phyloP scores from a whole-genome alignment of 139 green algal species.

The Klebsormidium nitens region DNA sequence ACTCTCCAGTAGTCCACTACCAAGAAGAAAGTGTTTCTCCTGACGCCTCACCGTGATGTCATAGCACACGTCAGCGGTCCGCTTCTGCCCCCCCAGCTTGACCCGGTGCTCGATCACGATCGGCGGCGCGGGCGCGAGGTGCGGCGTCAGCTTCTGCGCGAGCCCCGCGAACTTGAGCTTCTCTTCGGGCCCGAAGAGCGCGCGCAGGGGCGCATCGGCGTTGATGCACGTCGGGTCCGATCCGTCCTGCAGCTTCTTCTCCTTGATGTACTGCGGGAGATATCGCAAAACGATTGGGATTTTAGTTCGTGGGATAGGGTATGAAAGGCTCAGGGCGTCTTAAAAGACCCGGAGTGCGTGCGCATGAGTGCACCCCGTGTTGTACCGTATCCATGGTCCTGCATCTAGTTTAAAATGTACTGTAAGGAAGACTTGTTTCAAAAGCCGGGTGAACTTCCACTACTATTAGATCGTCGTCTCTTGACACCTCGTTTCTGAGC shows the following conservation, averaged over 20 bases:
- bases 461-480: too few species aligned
- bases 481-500: too few species aligned
- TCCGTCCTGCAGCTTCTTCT: constrained; percentile 17
- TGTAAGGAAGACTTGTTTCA: too few species aligned
- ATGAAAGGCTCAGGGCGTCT: constrained; percentile 1
- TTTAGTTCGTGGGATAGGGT: too few species aligned
- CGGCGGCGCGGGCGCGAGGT: constrained; percentile 18
- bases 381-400: too few species aligned
- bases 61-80: constrained; percentile 43
- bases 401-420: too few species aligned
- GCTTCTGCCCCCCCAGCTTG: not conserved
- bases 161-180: constrained; percentile 11
- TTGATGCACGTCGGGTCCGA: constrained; percentile 32
- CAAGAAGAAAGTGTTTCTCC: too few species aligned
- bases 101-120: constrained; percentile 38
- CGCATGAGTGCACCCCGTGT: not conserved
- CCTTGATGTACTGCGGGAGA: constrained; percentile 40
- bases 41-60: constrained; percentile 55
- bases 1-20: too few species aligned
- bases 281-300: too few species aligned
- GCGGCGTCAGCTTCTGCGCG: constrained; percentile 4
- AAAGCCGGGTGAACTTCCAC: too few species aligned
- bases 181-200: constrained; percentile 30
- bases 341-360: not conserved
- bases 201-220: constrained; percentile 33